A percentile compares a stretch with the other conserved stretches of the same genome.
Evolutionary conservation across 2,329 filamentous ascomycete species (phyloP).

Genomic region (Coleophoma cylindrospora): DNA sequence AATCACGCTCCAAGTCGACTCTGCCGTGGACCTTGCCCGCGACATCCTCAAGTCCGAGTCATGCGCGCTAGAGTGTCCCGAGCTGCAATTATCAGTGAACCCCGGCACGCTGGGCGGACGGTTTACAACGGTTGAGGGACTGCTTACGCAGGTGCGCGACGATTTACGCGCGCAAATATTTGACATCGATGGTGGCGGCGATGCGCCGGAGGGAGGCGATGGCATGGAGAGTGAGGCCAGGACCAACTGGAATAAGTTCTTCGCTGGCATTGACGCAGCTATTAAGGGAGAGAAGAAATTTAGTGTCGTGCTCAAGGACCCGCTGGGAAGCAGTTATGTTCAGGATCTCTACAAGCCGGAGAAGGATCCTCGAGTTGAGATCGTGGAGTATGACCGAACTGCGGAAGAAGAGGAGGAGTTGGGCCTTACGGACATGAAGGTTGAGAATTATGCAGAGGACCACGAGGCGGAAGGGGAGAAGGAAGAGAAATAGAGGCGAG

Average conservation of each 20-base stretch:
- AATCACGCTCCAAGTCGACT: slow-evolving; percentile 72
- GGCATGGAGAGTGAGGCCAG: slow-evolving; percentile 65
- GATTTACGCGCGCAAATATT: slow-evolving; percentile 89
- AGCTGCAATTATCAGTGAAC: slow-evolving; percentile 82
- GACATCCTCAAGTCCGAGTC: slow-evolving; percentile 97
- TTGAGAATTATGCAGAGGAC: slow-evolving; percentile 63
- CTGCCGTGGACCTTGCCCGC: slow-evolving; percentile 69
- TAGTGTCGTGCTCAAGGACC: slow-evolving; percentile 78
- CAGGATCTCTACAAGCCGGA: slow-evolving; percentile 79
- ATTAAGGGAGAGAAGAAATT: slow-evolving; percentile 79
- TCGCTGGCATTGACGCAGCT: slow-evolving; percentile 67
- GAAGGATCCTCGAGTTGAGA: slow-evolving; percentile 72
- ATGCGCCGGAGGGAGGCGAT: slow-evolving; percentile 67
- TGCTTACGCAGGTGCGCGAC: slow-evolving; percentile 86
- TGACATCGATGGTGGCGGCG: slow-evolving; percentile 55
- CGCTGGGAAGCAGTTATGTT: slow-evolving; percentile 87
- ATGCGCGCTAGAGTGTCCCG: slow-evolving; percentile 79
- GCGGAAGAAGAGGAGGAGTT: slow-evolving; percentile 92
- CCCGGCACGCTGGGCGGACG: slow-evolving; percentile 91
- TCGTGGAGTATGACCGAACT: slow-evolving; percentile 80
- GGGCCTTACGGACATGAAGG: slow-evolving; percentile 88
- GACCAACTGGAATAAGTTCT: slow-evolving; percentile 76
- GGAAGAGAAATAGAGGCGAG: slow-evolving; percentile 4
- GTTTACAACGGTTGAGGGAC: slow-evolving; percentile 94
- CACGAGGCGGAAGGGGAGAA: slow-evolving; percentile 19